Percentiles rank a stretch among this genome's conserved stretches.
Conservation (phyloP, 768 basidiomycete genomes). For the Hypholoma fasciculare region DNA sequence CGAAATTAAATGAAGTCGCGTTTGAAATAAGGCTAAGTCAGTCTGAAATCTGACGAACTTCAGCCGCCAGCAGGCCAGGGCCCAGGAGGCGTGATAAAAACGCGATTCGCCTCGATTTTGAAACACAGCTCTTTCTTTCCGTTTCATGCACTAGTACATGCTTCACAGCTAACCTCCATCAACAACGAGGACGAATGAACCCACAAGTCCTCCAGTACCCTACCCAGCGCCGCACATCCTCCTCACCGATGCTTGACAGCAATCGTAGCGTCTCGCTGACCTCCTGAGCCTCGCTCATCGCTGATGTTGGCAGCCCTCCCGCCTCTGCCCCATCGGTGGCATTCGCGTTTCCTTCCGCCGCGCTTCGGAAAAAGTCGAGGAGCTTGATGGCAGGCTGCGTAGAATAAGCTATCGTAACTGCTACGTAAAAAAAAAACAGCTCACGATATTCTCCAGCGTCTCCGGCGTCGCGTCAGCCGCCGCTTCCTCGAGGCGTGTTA, state of each 20-base stretch:
- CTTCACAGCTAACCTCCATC: too few relatives aligned
- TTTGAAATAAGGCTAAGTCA: neutral
- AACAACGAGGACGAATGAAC: constrained; percentile 12
- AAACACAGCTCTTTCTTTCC: too few relatives aligned
- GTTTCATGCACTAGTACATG: too few relatives aligned
- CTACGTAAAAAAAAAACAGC: too few relatives aligned
- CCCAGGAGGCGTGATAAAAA: too few relatives aligned
- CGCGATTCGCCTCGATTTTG: too few relatives aligned
- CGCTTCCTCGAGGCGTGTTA: constrained; percentile 12
- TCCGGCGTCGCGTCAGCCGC: constrained; percentile 8
- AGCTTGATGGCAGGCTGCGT: constrained; percentile 36
- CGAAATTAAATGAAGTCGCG: constrained; percentile 3
- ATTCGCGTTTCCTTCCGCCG: constrained; percentile 16
- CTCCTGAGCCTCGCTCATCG: constrained; percentile 24
- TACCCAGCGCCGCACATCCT: constrained; percentile 33
- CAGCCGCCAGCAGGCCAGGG: too few relatives aligned
- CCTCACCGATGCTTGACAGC: constrained; percentile 22
- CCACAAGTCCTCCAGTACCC: constrained; percentile 34
- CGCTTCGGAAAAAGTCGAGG: constrained; percentile 29
- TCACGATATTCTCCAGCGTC: constrained; percentile 14
- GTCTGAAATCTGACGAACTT: too few relatives aligned
- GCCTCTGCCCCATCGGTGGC: constrained; percentile 10
- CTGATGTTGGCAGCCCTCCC: constrained; percentile 25
- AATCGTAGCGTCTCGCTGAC: constrained; percentile 34
- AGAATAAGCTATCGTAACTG: neutral